Percentiles rank a stretch among this genome's conserved stretches.
phyloP scores from a whole-genome alignment of 2,329 filamentous ascomycete species.

The Bretziella fagacearum region DNA sequence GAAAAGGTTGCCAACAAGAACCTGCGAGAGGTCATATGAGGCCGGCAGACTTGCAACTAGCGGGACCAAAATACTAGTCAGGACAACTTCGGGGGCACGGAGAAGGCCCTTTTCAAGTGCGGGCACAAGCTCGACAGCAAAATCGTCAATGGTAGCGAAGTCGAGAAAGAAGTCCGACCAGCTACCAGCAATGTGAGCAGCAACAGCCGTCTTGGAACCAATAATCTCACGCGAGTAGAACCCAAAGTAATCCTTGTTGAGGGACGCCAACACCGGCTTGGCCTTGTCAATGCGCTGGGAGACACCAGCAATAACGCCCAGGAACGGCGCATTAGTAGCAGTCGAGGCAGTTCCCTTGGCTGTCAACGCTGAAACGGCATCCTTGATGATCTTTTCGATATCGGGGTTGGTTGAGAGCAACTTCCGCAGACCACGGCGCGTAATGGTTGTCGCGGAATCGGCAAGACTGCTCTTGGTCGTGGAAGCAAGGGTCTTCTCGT shows the following conservation, averaged over 20 bases:
- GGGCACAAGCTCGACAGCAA: slow-evolving; percentile 60
- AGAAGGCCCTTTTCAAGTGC: slow-evolving; percentile 77
- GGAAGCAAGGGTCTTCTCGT: slow-evolving; percentile 63
- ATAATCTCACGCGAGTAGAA: slow-evolving; percentile 80
- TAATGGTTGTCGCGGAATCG: slow-evolving; percentile 58
- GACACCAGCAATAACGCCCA: slow-evolving; percentile 79
- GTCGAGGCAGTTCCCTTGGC: slow-evolving; percentile 47
- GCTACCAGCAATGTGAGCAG: slow-evolving; percentile 53
- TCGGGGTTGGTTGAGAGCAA: slow-evolving; percentile 44
- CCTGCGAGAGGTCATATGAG: slow-evolving; percentile 58
- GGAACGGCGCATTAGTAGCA: slow-evolving; percentile 55
- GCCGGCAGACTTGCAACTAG: slow-evolving; percentile 53
- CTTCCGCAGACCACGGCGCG: slow-evolving; percentile 62
- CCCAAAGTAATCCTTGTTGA: slow-evolving; percentile 56
- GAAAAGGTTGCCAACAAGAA: slow-evolving; percentile 54
- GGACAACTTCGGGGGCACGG: slow-evolving; percentile 74
- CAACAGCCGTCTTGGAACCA: slow-evolving; percentile 55
- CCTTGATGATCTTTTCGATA: slow-evolving; percentile 42
- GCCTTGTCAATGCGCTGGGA: slow-evolving; percentile 52
- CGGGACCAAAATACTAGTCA: slow-evolving; percentile 60
- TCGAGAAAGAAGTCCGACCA: slow-evolving; percentile 66
- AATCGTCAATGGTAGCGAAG: slow-evolving; percentile 57
- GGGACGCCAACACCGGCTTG: slow-evolving; percentile 38
- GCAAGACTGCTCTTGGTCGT: slow-evolving; percentile 46
- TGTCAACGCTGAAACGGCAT: slow-evolving; percentile 49